Percentiles rank a stretch among this genome's conserved stretches.
Conservation (phyloP, 306 rosid genomes). For the Arachis stenosperma region DNA sequence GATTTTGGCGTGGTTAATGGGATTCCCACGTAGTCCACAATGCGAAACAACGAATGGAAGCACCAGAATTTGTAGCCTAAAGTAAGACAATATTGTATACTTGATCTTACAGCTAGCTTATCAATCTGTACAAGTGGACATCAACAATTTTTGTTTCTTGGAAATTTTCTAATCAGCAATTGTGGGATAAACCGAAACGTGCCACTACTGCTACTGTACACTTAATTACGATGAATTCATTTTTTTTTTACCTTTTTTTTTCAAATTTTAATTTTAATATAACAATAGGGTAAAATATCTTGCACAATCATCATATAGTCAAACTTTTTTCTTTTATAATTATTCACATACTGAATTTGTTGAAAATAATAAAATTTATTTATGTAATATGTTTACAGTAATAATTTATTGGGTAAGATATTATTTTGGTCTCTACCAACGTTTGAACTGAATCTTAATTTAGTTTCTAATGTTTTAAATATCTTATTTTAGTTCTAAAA, state of each 20-base stretch:
- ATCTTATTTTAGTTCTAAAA: too few relatives aligned
- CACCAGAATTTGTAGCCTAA: slow-evolving; percentile 50
- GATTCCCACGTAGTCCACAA: slow-evolving; percentile 53
- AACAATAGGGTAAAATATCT: too few relatives aligned
- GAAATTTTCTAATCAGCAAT: background rate
- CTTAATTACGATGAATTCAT: background rate
- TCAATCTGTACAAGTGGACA: slow-evolving; percentile 37
- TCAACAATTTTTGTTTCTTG: slow-evolving; percentile 20
- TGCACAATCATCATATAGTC: too few relatives aligned
- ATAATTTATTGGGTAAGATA: too few relatives aligned
- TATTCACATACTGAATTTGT: too few relatives aligned
- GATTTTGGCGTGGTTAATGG: slow-evolving; percentile 48
- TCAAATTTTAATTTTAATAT: background rate
- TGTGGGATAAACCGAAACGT: slow-evolving; percentile 10
- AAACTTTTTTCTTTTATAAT: too few relatives aligned
- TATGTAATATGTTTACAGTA: too few relatives aligned
- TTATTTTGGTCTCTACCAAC: too few relatives aligned
- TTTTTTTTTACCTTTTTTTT: too few relatives aligned
- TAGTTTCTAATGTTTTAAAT: too few relatives aligned
- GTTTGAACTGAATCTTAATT: too few relatives aligned
- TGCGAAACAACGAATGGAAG: slow-evolving; percentile 33
- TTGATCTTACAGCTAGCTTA: slow-evolving; percentile 39
- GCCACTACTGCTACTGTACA: background rate
- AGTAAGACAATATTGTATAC: slow-evolving; percentile 39
- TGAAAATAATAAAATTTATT: too few relatives aligned